Evolutionary conservation across 257 asterid species (phyloP).

Genomic region (Osmanthus fragrans): DNA sequence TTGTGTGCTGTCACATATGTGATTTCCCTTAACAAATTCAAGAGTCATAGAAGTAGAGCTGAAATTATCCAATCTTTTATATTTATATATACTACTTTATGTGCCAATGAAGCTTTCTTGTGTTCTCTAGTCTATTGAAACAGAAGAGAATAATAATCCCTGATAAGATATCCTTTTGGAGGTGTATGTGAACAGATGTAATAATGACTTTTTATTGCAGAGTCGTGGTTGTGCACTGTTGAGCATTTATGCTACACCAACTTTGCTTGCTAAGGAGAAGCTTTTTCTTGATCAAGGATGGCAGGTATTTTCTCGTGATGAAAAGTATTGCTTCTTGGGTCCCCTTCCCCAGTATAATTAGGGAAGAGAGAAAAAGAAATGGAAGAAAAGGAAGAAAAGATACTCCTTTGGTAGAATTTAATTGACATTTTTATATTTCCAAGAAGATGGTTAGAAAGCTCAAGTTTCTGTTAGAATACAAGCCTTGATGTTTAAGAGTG

Average conservation of each 20-base stretch:
- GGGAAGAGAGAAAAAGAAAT: background rate
- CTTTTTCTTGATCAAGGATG: constrained; percentile 96
- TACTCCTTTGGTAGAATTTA: background rate
- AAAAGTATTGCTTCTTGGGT: background rate
- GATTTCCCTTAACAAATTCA: background rate
- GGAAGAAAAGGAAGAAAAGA: background rate
- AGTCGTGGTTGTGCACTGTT: constrained; percentile 88
- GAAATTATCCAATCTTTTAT: constrained; percentile 21
- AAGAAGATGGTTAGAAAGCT: background rate
- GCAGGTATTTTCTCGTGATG: constrained; percentile 59
- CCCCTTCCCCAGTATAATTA: background rate
- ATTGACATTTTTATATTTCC: background rate
- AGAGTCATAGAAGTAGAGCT: constrained; percentile 14
- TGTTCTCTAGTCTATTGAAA: background rate
- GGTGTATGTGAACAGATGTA: constrained; percentile 12
- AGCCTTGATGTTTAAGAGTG: background rate
- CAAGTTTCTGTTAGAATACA: background rate
- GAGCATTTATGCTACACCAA: constrained; percentile 85
- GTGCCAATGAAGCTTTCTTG: background rate
- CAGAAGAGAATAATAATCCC: constrained; percentile 12
- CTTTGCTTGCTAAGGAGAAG: constrained; percentile 81
- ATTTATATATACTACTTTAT: background rate
- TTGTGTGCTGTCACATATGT: background rate
- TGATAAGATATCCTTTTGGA: constrained; percentile 5
- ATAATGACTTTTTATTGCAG: constrained; percentile 40